These are phyloP conservation scores for Cicer yamashitae DNA, from an alignment of 306 rosid genomes.

Conservation along the genomic window DNA sequence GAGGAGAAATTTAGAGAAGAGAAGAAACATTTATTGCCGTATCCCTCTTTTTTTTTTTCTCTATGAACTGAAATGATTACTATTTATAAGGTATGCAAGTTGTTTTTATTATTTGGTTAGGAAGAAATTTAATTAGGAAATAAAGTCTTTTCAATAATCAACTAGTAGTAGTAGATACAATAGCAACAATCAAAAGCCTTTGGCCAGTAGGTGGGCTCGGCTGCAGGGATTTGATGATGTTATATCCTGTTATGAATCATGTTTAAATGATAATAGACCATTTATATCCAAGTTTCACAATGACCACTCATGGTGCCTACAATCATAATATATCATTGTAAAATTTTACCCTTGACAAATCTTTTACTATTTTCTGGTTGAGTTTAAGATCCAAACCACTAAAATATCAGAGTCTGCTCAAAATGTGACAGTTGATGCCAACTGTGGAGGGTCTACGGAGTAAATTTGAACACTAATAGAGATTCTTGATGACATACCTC, in stretches of 20 bases:
- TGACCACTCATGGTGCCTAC: slow-evolving; percentile 22
- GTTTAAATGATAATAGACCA: not conserved
- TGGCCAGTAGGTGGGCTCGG: not conserved
- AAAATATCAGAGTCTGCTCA: slow-evolving; percentile 34
- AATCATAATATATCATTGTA: slow-evolving; percentile 16
- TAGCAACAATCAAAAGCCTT: not conserved
- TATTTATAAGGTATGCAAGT: slow-evolving; percentile 18
- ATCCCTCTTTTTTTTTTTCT: not conserved
- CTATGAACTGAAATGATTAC: slow-evolving; percentile 11
- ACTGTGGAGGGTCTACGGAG: slow-evolving; percentile 5
- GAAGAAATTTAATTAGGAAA: slow-evolving; percentile 1
- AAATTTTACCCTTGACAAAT: not conserved
- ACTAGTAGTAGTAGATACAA: slow-evolving; percentile 19
- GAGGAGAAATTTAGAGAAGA: slow-evolving; percentile 8
- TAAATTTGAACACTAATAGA: slow-evolving; percentile 28
- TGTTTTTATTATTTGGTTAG: slow-evolving; percentile 17
- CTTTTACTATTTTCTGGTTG: slow-evolving; percentile 1
- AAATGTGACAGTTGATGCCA: slow-evolving; percentile 10
- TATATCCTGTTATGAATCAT: slow-evolving; percentile 14
- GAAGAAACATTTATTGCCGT: slow-evolving; percentile 29
- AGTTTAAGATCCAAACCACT: not conserved
- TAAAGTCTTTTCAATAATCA: slow-evolving; percentile 18
- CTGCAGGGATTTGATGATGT: not conserved
- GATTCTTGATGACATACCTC: slow-evolving; percentile 64
- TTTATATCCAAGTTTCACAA: slow-evolving; percentile 6